These are phyloP conservation scores for Arthrinium phaeospermum DNA, from an alignment of 2,329 filamentous ascomycete species.

Conservation along the genomic window DNA sequence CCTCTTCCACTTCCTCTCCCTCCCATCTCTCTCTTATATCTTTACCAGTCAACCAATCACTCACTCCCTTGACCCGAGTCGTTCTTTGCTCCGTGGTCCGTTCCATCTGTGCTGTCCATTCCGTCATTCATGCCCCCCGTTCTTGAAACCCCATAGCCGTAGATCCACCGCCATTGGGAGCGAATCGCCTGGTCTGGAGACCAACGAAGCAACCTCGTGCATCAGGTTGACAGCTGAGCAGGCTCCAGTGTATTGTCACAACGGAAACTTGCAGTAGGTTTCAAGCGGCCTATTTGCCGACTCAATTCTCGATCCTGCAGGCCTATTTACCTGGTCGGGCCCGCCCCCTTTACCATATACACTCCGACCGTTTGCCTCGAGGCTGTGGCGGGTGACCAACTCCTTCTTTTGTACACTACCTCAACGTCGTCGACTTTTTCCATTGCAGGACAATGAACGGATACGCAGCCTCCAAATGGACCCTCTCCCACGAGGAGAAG, in stretches of 20 bases:
- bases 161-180: not conserved
- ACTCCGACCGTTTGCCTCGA: not conserved
- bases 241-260: not conserved
- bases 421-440: not conserved
- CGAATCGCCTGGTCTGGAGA: not conserved
- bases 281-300: not conserved
- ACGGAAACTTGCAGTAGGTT: not conserved
- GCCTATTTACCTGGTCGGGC: not conserved
- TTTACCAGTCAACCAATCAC: not conserved
- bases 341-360: not conserved
- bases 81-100: not conserved
- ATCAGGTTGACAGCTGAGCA: not conserved
- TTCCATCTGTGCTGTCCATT: not conserved
- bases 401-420: not conserved
- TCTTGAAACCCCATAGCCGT: slow-evolving; percentile 8
- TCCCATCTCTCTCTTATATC: not conserved
- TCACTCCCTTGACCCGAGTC: not conserved
- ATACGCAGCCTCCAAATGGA: slow-evolving; percentile 41
- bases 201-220: not conserved
- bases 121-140: not conserved
- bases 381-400: not conserved
- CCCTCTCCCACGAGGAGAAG: slow-evolving; percentile 51
- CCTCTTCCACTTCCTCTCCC: not conserved
- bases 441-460: slow-evolving; percentile 46
- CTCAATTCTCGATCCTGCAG: not conserved